Conservation (phyloP, 768 basidiomycete genomes). For the Russula vinacea region DNA sequence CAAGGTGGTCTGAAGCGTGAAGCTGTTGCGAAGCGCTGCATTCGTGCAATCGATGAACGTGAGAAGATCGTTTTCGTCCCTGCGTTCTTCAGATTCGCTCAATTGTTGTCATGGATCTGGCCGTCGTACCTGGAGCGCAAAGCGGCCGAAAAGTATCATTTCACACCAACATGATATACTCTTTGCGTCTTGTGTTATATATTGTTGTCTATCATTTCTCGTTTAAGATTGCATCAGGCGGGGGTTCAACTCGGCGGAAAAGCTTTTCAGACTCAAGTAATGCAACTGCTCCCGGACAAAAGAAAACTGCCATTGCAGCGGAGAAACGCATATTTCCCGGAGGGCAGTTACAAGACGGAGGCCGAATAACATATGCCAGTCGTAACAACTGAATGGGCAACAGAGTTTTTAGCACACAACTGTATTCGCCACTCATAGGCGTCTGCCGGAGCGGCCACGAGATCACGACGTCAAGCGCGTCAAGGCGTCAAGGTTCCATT, state of each 20-base stretch:
- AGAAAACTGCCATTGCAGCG: background rate
- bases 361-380: background rate
- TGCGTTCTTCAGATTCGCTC: slow-evolving; percentile 43
- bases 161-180: slow-evolving; percentile 29
- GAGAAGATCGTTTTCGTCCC: slow-evolving; percentile 64
- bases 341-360: background rate
- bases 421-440: background rate
- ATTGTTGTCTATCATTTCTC: background rate
- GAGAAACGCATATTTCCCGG: background rate
- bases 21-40: slow-evolving; percentile 56
- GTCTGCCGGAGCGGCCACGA: background rate
- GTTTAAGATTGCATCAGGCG: background rate
- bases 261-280: background rate
- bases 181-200: background rate
- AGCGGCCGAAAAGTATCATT: slow-evolving; percentile 66
- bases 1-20: slow-evolving; percentile 56
- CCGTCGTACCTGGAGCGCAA: slow-evolving; percentile 55
- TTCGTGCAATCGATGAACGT: slow-evolving; percentile 55
- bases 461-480: background rate
- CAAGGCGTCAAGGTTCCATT: background rate
- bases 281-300: background rate
- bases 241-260: background rate
- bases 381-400: background rate
- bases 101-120: slow-evolving; percentile 62
- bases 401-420: background rate